A percentile compares a stretch with the other conserved stretches of the same genome.
Conservation (phyloP, 148 eudicot species). For the Diospyros lotus region DNA sequence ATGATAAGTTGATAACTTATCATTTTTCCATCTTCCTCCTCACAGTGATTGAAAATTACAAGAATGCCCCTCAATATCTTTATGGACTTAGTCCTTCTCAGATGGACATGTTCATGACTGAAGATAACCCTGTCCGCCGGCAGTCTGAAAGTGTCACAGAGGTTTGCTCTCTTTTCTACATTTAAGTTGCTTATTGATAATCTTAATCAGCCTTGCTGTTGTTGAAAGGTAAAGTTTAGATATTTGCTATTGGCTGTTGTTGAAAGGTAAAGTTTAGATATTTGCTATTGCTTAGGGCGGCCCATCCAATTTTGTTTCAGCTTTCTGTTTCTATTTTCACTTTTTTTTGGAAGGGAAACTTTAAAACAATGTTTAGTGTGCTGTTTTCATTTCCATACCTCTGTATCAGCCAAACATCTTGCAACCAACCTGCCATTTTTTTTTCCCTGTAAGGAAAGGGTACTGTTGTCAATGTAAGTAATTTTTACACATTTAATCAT, state of each 20-base stretch:
- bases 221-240: not conserved
- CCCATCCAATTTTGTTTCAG: too few relatives aligned
- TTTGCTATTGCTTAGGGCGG: too few relatives aligned
- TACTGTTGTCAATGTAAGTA: too few relatives aligned
- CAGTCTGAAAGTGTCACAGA: constrained; percentile 71
- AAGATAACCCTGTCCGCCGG: constrained; percentile 61
- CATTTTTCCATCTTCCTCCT: constrained; percentile 4
- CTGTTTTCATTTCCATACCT: too few relatives aligned
- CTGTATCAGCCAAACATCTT: too few relatives aligned
- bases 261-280: constrained; percentile 1
- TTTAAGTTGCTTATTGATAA: not conserved
- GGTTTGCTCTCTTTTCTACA: constrained; percentile 31
- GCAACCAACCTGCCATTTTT: too few relatives aligned
- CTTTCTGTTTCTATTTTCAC: too few relatives aligned
- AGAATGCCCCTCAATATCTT: constrained; percentile 61
- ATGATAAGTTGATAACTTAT: not conserved
- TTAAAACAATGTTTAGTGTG: too few relatives aligned
- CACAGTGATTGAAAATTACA: constrained; percentile 72
- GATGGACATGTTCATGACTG: constrained; percentile 87
- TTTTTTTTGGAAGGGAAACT: too few relatives aligned
- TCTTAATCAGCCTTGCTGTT: not conserved
- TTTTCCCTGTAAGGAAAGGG: too few relatives aligned
- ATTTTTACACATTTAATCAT: too few relatives aligned
- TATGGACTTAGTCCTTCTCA: constrained; percentile 78
- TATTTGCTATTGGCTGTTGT: not conserved